Evolutionary conservation across 371 early-diverging fungal genomes (phyloP).

Genomic region (Coemansia sp.): DNA sequence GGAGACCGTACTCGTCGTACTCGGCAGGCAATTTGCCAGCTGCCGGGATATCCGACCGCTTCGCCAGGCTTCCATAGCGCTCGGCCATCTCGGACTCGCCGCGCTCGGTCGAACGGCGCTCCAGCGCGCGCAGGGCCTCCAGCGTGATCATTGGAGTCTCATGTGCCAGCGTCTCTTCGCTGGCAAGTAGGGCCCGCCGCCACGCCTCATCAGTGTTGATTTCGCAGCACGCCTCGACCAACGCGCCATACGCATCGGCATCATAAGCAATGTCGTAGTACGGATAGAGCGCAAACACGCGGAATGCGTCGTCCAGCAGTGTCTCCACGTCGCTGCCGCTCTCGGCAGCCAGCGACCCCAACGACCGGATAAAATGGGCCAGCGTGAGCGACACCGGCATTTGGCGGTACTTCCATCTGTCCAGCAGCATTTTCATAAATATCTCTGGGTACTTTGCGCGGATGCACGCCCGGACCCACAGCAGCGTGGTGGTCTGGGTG

Average conservation of each 20-base stretch:
- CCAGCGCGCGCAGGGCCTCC: slow-evolving; percentile 37
- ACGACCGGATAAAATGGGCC: slow-evolving; percentile 19
- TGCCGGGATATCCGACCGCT: slow-evolving; percentile 11
- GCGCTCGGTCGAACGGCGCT: slow-evolving; percentile 21
- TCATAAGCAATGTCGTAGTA: slow-evolving; percentile 30
- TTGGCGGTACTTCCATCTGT: slow-evolving; percentile 45
- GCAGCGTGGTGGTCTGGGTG: slow-evolving; percentile 37
- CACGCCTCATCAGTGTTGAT: slow-evolving; percentile 42
- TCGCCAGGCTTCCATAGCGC: slow-evolving; percentile 29
- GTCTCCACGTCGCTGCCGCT: not conserved
- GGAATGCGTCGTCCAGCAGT: slow-evolving; percentile 45
- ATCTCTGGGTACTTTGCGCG: slow-evolving; percentile 18
- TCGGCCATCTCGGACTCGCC: slow-evolving; percentile 41
- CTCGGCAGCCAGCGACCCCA: slow-evolving; percentile 12
- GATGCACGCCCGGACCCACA: slow-evolving; percentile 34
- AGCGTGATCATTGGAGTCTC: slow-evolving; percentile 22
- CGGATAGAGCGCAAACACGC: slow-evolving; percentile 49
- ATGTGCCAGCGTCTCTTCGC: slow-evolving; percentile 32
- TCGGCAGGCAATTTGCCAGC: not conserved
- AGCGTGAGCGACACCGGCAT: slow-evolving; percentile 31
- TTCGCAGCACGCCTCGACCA: slow-evolving; percentile 42
- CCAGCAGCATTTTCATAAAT: slow-evolving; percentile 30
- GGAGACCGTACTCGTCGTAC: slow-evolving; percentile 27
- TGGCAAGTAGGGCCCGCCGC: slow-evolving; percentile 38
- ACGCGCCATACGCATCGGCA: slow-evolving; percentile 42